phyloP scores from a whole-genome alignment of 2,329 filamentous ascomycete genomes.

The Myriosclerotinia duriaeana region DNA sequence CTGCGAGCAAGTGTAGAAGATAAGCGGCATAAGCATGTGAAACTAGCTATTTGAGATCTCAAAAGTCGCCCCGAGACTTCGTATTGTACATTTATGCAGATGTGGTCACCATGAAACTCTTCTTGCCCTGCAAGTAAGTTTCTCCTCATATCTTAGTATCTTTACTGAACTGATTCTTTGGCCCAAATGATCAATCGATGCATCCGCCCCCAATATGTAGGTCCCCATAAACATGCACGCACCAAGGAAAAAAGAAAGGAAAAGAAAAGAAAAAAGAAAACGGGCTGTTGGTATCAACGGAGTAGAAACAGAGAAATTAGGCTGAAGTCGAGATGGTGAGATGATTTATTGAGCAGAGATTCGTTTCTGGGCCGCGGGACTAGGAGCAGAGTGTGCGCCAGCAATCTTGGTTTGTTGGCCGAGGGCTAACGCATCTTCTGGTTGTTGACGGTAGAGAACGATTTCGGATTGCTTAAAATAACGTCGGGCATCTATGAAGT shows the following conservation, averaged over 20 bases:
- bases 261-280: not conserved
- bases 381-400: constrained; percentile 38
- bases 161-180: not conserved
- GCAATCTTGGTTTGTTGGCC: constrained; percentile 41
- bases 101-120: not conserved
- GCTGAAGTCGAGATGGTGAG: too few species aligned
- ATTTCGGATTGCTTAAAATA: constrained; percentile 99
- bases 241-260: not conserved
- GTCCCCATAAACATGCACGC: not conserved
- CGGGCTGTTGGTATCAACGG: constrained; percentile 17
- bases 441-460: constrained; percentile 84
- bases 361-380: constrained; percentile 28
- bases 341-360: constrained; percentile 15
- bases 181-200: constrained; percentile 4
- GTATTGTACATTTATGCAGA: constrained; percentile 12
- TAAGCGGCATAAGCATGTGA: not conserved
- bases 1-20: constrained; percentile 2
- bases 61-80: constrained; percentile 8
- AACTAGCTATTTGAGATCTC: not conserved
- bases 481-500: constrained; percentile 72
- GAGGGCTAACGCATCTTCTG: constrained; percentile 49
- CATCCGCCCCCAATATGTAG: constrained; percentile 6
- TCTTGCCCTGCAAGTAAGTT: not conserved
- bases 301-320: constrained; percentile 2
- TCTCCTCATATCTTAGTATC: constrained; percentile 10